Percentiles rank a stretch among this genome's conserved stretches.
Evolutionary conservation across 2,329 filamentous ascomycete genomes (phyloP).

Genomic region (Cryphonectria nitschkei): DNA sequence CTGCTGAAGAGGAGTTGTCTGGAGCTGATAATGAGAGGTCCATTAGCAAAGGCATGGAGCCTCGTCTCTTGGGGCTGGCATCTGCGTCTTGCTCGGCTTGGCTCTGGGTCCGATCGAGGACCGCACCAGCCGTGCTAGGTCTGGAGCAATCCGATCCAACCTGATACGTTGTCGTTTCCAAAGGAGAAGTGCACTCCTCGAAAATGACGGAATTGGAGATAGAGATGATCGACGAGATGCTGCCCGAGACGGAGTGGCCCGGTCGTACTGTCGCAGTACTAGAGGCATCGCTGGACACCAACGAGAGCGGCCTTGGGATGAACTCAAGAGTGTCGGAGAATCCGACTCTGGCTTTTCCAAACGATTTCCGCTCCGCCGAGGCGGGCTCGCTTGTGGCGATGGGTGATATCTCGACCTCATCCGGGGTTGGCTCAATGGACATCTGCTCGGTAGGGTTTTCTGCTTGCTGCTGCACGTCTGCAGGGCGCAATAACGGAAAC

Average conservation of each 20-base stretch:
- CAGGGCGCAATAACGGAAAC: constrained; percentile 31
- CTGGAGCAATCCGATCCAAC: constrained; percentile 53
- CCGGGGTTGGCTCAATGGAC: constrained; percentile 37
- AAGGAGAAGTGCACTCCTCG: constrained; percentile 42
- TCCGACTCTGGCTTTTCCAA: constrained; percentile 63
- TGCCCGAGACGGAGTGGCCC: constrained; percentile 76
- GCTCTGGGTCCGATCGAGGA: constrained; percentile 59
- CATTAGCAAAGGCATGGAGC: constrained; percentile 61
- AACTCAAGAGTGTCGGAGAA: constrained; percentile 86
- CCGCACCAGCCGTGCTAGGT: constrained; percentile 73
- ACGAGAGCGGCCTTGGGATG: constrained; percentile 79
- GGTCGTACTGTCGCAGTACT: constrained; percentile 73
- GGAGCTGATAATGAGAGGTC: constrained; percentile 44
- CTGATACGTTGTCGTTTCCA: constrained; percentile 45
- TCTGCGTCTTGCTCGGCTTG: constrained; percentile 39
- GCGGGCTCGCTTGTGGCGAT: constrained; percentile 40
- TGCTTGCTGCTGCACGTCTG: constrained; percentile 26
- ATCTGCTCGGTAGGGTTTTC: constrained; percentile 30
- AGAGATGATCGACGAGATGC: constrained; percentile 77
- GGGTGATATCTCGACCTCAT: constrained; percentile 31
- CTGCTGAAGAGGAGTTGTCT: constrained; percentile 37
- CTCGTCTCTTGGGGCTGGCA: constrained; percentile 54
- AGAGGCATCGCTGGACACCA: constrained; percentile 83
- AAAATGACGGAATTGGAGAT: constrained; percentile 49
- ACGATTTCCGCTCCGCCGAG: constrained; percentile 32